phyloP scores from a whole-genome alignment of 2,329 filamentous ascomycete species.

The Aspergillus spinulosporus region DNA sequence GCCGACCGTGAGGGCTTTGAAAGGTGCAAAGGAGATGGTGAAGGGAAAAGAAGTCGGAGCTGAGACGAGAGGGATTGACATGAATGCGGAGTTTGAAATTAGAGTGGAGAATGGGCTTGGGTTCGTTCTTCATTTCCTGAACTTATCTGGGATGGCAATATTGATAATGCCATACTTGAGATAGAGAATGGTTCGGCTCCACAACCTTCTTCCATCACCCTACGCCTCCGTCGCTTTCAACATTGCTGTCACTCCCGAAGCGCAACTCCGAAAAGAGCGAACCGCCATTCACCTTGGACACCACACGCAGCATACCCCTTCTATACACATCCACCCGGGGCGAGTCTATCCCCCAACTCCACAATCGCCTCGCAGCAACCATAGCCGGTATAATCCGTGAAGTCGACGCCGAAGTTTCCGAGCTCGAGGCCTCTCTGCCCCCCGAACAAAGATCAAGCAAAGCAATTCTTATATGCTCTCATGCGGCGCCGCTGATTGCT shows the following conservation, averaged over 20 bases:
- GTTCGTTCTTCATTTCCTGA: constrained; percentile 30
- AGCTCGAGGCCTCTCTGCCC: constrained; percentile 48
- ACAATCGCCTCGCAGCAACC: constrained; percentile 73
- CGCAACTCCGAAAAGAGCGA: not conserved
- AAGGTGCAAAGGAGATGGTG: constrained; percentile 37
- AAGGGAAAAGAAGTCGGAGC: constrained; percentile 2
- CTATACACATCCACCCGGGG: constrained; percentile 71
- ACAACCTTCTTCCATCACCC: constrained; percentile 81
- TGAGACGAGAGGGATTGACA: constrained; percentile 33
- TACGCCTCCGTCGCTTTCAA: constrained; percentile 63
- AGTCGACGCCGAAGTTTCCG: constrained; percentile 60
- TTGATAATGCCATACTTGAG: not conserved
- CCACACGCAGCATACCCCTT: constrained; percentile 52
- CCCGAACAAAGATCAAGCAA: constrained; percentile 47
- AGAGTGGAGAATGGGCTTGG: constrained; percentile 55
- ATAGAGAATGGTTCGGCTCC: constrained; percentile 80
- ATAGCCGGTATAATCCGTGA: constrained; percentile 69
- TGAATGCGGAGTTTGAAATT: constrained; percentile 40
- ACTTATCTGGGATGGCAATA: not conserved
- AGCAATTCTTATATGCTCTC: constrained; percentile 77
- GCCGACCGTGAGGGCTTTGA: constrained; percentile 53
- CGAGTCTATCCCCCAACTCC: constrained; percentile 76
- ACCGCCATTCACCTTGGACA: constrained; percentile 32
- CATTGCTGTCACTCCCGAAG: constrained; percentile 36
- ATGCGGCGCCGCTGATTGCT: constrained; percentile 87